Percentiles rank a stretch among this genome's conserved stretches.
phyloP scores from a whole-genome alignment of 1,139 yeast genomes.

The Lodderomyces oxycetoniae region DNA sequence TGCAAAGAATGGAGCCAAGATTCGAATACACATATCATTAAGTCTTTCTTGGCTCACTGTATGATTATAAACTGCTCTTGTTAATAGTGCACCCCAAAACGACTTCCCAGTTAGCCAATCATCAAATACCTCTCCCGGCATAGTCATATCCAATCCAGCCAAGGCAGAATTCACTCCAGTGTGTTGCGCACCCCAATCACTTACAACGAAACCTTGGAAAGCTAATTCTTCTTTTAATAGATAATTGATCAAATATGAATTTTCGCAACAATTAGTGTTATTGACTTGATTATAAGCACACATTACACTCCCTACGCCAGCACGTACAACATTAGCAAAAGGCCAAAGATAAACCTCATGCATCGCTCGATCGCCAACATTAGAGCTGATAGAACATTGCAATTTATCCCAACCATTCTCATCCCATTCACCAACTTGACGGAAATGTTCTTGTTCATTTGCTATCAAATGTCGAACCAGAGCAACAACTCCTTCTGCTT shows the following conservation, averaged over 20 bases:
- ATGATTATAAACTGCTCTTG: conserved; percentile 52
- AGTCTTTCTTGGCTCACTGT: conserved; percentile 53
- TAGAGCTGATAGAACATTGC: conserved; percentile 39
- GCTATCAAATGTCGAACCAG: conserved; percentile 53
- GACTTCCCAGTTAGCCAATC: conserved; percentile 54
- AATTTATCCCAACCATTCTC: conserved; percentile 42
- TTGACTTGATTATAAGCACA: conserved; percentile 59
- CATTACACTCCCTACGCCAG: conserved; percentile 61
- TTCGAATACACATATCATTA: conserved; percentile 59
- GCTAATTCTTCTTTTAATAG: conserved; percentile 59
- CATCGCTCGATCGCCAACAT: conserved; percentile 58
- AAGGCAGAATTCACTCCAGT: conserved; percentile 53
- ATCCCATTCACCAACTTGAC: conserved; percentile 57
- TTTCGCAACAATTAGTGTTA: conserved; percentile 58
- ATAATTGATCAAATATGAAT: conserved; percentile 51
- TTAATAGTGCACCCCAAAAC: conserved; percentile 55
- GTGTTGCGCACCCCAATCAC: conserved; percentile 66
- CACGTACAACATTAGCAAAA: conserved; percentile 56
- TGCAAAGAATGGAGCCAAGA: conserved; percentile 55
- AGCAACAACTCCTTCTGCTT: conserved; percentile 55
- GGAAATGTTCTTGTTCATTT: conserved; percentile 60
- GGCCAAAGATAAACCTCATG: conserved; percentile 67
- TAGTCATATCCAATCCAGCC: conserved; percentile 62
- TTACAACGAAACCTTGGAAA: conserved; percentile 62
- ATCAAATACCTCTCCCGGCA: conserved; percentile 59